These are phyloP conservation scores for Trypanosoma lewisi DNA, from an alignment of 208 protist species.

Conservation along the genomic window DNA sequence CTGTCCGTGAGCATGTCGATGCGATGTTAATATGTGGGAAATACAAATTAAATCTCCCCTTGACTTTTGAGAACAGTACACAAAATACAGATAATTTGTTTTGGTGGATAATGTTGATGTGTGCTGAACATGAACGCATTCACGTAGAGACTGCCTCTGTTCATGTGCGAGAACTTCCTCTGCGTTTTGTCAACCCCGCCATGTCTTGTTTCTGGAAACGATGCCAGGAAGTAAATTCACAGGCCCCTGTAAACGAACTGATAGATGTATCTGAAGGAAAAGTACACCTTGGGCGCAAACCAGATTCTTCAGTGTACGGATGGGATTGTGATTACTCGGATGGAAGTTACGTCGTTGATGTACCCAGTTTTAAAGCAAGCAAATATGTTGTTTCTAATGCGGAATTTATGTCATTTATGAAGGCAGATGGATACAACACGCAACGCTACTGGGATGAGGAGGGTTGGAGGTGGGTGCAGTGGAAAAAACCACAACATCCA, in stretches of 20 bases:
- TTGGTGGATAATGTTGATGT: conserved; percentile 94
- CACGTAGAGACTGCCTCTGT: conserved; percentile 96
- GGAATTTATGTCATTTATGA: conserved; percentile 93
- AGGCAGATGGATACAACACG: conserved; percentile 89
- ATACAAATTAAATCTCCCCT: conserved; percentile 67
- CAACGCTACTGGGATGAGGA: conserved; percentile 94
- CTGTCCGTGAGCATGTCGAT: conserved; percentile 76
- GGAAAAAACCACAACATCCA: conserved; percentile 88
- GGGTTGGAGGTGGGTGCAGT: conserved; percentile 95
- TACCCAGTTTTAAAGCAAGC: conserved; percentile 91
- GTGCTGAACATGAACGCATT: conserved; percentile 96
- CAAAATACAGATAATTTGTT: conserved; percentile 75
- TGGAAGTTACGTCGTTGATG: conserved; percentile 65
- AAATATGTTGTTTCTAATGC: conserved; percentile 95
- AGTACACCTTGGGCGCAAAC: conserved; percentile 71
- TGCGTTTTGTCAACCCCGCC: conserved; percentile 59
- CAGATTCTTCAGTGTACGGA: conserved; percentile 84
- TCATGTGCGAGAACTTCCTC: conserved; percentile 93
- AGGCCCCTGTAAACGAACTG: conserved; percentile 75
- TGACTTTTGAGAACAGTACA: conserved; percentile 81
- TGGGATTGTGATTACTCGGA: conserved; percentile 96
- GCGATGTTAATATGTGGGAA: conserved; percentile 70
- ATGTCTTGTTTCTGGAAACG: conserved; percentile 76
- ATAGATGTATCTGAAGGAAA: conserved; percentile 66
- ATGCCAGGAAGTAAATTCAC: conserved; percentile 46